Evolutionary conservation across 768 basidiomycete species (phyloP).

Genomic region (Cystofilobasidium bisporidii): DNA sequence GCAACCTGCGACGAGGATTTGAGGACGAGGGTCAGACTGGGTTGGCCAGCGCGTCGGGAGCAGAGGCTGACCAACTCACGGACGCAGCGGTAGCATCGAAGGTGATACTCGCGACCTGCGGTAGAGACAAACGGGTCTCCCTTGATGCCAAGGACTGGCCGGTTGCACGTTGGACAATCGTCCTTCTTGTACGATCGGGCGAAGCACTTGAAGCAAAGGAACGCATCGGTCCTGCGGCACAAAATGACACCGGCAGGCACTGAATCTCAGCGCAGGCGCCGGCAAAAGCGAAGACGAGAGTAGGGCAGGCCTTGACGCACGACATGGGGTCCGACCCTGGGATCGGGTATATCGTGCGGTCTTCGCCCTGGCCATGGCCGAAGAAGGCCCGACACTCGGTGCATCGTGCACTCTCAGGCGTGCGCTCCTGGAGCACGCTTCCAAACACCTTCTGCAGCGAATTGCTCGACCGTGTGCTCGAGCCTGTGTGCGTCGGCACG

Average conservation of each 20-base stretch:
- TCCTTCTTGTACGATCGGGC: not conserved
- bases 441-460: not conserved
- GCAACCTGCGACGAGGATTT: too few species aligned
- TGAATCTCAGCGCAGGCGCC: too few species aligned
- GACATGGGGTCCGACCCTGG: not conserved
- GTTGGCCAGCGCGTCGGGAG: too few species aligned
- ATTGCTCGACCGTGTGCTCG: not conserved
- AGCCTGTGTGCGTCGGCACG: constrained; percentile 3
- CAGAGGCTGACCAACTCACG: not conserved
- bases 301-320: too few species aligned
- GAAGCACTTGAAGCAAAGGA: not conserved
- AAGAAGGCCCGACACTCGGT: not conserved
- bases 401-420: not conserved
- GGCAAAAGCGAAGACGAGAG: too few species aligned
- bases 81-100: not conserved
- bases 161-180: not conserved
- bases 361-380: not conserved
- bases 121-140: not conserved
- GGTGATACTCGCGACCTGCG: not conserved
- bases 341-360: not conserved
- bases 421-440: not conserved
- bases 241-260: too few species aligned
- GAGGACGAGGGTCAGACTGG: too few species aligned
- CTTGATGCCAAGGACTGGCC: not conserved
- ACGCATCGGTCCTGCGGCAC: not conserved